Conservation (phyloP, 1,284 basidiomycete genomes). For the Melampsora larici-populina region DNA sequence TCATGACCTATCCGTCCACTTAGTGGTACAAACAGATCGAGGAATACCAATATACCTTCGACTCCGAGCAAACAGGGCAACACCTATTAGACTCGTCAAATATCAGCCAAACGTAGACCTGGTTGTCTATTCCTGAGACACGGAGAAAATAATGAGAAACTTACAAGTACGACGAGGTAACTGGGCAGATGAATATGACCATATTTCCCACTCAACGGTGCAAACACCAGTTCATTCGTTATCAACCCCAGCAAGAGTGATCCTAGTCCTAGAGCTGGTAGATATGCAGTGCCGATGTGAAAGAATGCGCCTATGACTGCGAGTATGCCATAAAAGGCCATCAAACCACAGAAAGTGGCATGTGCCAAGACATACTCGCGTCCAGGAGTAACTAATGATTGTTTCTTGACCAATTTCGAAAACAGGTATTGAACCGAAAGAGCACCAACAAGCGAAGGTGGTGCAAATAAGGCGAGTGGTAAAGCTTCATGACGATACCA, state of each 20-base stretch:
- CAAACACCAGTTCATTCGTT: constrained; percentile 32
- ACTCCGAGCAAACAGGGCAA: constrained; percentile 67
- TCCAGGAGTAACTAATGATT: constrained; percentile 43
- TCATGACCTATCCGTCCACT: constrained; percentile 62
- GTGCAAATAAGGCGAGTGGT: constrained; percentile 26
- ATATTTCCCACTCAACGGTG: constrained; percentile 27
- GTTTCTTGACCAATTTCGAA: constrained; percentile 73
- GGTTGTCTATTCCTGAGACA: neutral
- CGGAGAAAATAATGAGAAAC: neutral
- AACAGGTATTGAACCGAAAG: constrained; percentile 67
- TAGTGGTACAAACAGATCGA: constrained; percentile 89
- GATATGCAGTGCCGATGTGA: constrained; percentile 21
- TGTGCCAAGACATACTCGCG: constrained; percentile 28
- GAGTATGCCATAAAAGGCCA: constrained; percentile 26
- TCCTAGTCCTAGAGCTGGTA: constrained; percentile 24
- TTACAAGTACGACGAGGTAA: constrained; percentile 64
- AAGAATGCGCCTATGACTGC: constrained; percentile 35
- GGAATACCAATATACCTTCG: constrained; percentile 66
- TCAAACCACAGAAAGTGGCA: constrained; percentile 26
- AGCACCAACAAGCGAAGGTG: constrained; percentile 66
- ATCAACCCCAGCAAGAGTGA: constrained; percentile 15
- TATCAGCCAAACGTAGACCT: constrained; percentile 18
- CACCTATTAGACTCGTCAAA: constrained; percentile 45
- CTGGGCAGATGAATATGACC: constrained; percentile 47
- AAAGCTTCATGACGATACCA: constrained; percentile 51